Evolutionary conservation across 345 rosid species (phyloP).

Genomic region (Heritiera fomes): DNA sequence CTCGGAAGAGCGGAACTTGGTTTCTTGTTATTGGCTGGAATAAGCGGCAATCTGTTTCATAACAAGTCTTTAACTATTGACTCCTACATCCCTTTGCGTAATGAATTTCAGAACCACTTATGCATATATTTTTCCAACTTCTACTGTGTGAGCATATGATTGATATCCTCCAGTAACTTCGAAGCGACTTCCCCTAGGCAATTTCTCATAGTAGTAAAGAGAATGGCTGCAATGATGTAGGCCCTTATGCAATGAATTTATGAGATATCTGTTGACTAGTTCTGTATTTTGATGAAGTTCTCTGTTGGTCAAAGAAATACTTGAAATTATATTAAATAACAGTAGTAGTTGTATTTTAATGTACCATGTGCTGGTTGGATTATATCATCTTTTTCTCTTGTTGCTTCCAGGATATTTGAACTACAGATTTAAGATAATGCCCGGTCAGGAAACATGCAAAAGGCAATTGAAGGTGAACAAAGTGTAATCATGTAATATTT

Average conservation of each 20-base stretch:
- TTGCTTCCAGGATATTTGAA: conserved; percentile 53
- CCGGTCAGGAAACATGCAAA: conserved; percentile 42
- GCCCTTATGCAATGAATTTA: not conserved
- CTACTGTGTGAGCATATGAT: not conserved
- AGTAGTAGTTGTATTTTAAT: conserved; percentile 6
- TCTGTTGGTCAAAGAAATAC: not conserved
- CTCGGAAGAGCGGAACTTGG: not conserved
- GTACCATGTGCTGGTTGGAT: not conserved
- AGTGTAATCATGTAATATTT: conserved; percentile 10
- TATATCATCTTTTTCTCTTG: not conserved
- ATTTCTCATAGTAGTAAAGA: not conserved
- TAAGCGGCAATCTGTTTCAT: not conserved
- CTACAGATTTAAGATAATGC: conserved; percentile 71
- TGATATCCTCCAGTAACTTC: not conserved
- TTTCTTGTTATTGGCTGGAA: not conserved
- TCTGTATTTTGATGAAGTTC: too few relatives aligned
- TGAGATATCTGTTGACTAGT: not conserved
- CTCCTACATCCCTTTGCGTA: not conserved
- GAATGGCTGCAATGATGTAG: not conserved
- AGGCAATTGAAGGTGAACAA: conserved; percentile 55
- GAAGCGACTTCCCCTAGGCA: not conserved
- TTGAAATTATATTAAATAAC: not conserved
- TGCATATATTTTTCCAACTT: not conserved
- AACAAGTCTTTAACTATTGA: not conserved
- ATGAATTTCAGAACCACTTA: not conserved